A percentile compares a stretch with the other conserved stretches of the same genome.
phyloP scores from a whole-genome alignment of 345 rosid species.

The Hibiscus syriacus region DNA sequence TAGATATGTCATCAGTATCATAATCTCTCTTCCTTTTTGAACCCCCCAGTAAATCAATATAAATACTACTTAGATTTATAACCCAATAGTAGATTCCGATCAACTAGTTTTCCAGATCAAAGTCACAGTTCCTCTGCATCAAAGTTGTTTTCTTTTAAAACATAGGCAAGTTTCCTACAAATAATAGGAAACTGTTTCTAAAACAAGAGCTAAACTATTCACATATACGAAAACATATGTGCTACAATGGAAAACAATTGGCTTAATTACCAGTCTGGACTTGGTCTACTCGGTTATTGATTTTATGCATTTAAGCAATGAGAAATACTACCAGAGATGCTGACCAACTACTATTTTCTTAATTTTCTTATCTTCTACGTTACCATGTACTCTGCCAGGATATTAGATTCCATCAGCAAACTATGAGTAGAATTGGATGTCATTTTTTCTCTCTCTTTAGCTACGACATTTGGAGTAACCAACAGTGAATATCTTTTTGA shows the following conservation, averaged over 20 bases:
- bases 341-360: neutral
- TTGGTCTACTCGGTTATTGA: neutral
- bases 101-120: neutral
- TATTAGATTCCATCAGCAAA: neutral
- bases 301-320: neutral
- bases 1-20: conserved; percentile 50
- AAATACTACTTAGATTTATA: neutral
- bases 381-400: neutral
- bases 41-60: conserved; percentile 38
- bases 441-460: neutral
- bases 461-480: neutral
- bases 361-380: neutral
- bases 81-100: neutral
- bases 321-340: neutral
- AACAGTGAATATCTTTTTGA: neutral
- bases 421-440: neutral
- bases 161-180: neutral
- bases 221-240: neutral
- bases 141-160: neutral
- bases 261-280: neutral
- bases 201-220: neutral
- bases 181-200: neutral
- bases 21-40: conserved; percentile 60
- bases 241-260: neutral
- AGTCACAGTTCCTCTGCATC: neutral